Base-by-base conservation (phyloP, 306 rosid genomes). In the Pueraria montana region DNA sequence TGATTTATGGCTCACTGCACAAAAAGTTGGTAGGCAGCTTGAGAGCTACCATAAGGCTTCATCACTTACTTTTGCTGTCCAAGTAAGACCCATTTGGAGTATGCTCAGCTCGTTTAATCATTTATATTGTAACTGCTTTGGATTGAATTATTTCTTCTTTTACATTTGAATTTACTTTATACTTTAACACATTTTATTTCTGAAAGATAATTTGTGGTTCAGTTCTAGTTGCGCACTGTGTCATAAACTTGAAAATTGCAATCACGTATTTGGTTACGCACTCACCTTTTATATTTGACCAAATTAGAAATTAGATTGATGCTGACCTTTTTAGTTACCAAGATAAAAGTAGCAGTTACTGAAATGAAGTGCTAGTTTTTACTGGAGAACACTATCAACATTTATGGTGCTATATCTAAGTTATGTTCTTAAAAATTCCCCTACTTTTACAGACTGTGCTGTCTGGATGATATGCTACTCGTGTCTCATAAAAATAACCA, bases 1-100 rank as follows among this genome's bases (percentile, higher is more conserved):
- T 82, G 98, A 95, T 86, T 80, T 96, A 46, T 96, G 99, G 99
- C 85, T 93, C 69, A 82, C 96, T 17, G 99, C 99, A 63, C 97
- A 92, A 76, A 92, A 87, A 89, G 82, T 93, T 80, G 99, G 97
- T 9, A 26, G 67, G 14, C 90, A 79, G 84, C 97, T 96, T 61
- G 99, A 96, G 91, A 80, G 65, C 76, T 89, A 91, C 89, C 97
- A 93, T 66, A 83, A 87, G 76, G 98, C 97, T 81, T 87, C 96
- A 48, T 93, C 99, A 59, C 94, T 96, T 72, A 92, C 99, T 66
- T 77, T 93, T 18, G 12, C 93, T 13, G 89, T 93, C 81, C 98
- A 96, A 87, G 98, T 95, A 87, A 87, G 97, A 82, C 30, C 73
- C 43, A 36, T 50, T 42, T 55, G 58, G 16, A 72, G 23, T 13